Evolutionary conservation across 2,329 filamentous ascomycete genomes (phyloP).

Genomic region (Elsinoe fawcettii): DNA sequence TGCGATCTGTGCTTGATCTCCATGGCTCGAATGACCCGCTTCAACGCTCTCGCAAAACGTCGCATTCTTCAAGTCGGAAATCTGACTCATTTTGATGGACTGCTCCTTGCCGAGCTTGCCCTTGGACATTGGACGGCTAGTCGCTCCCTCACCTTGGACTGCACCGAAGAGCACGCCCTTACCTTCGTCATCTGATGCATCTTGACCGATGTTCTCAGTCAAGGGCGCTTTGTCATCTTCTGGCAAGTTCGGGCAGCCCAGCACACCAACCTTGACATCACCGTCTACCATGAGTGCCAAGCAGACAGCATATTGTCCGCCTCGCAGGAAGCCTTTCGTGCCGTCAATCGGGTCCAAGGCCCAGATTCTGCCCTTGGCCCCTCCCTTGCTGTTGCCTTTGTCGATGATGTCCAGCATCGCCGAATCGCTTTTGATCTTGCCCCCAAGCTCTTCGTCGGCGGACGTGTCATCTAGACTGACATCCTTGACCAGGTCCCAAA

Average conservation of each 20-base stretch:
- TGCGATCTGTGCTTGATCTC: conserved; percentile 79
- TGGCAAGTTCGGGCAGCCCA: conserved; percentile 92
- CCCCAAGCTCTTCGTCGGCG: conserved; percentile 61
- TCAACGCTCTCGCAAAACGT: conserved; percentile 98
- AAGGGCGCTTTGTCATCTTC: conserved; percentile 69
- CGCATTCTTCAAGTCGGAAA: conserved; percentile 66
- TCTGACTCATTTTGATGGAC: conserved; percentile 69
- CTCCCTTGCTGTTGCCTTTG: conserved; percentile 59
- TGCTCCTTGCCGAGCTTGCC: conserved; percentile 49
- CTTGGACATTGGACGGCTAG: conserved; percentile 62
- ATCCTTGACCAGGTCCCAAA: conserved; percentile 75
- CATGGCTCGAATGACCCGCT: conserved; percentile 82
- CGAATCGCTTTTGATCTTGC: conserved; percentile 58
- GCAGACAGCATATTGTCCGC: conserved; percentile 95
- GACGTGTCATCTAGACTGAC: conserved; percentile 60
- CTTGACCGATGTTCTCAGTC: conserved; percentile 62
- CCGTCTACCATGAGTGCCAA: conserved; percentile 87
- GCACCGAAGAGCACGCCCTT: conserved; percentile 86
- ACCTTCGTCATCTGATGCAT: conserved; percentile 65
- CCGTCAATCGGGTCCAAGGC: conserved; percentile 96
- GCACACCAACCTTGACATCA: conserved; percentile 84
- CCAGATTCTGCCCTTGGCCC: conserved; percentile 75
- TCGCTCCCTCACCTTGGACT: conserved; percentile 69
- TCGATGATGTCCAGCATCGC: conserved; percentile 54
- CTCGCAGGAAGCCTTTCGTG: conserved; percentile 92